Base-by-base conservation (phyloP, 805 yeast species). In the Sungouiozyma intestinalis region DNA sequence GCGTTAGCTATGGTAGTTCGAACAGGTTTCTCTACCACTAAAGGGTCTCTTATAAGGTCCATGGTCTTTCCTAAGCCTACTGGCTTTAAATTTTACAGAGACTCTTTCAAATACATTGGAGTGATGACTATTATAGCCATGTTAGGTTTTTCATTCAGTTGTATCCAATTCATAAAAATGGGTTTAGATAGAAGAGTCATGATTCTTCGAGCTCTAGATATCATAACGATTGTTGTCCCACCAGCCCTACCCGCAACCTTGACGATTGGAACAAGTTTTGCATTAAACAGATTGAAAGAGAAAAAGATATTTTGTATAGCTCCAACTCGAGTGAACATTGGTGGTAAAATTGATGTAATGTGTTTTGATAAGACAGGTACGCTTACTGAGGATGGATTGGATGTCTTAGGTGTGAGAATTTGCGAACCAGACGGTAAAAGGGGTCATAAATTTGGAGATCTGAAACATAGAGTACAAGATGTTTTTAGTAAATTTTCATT, bases 361-460 rank as follows among this genome's bases (percentile, higher is more conserved):
- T 87, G 95, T 54, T 92, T 92, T 62, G 99, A 92, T 65, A 92
- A 92, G 58, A 92, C 99, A 0, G 99, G 99, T 2, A 92, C 99
- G 0, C 67, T 92, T 48, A 92, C 99, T 0, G 97, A 92, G 55
- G 98, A 92, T 58, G 97, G 97, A 0, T 68, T 92, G 32, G 97
- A 90, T 58, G 85, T 92, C 2, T 68, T 87, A 53, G 83, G 85
- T 6, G 70, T 77, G n/a, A 79, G 74, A 43, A 45, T 48, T 20
- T 57, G 48, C 8, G 48, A 51, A 34, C 57, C 62, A 7, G 40
- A 32, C 9, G 38, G 47, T 2, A 49, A 42, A 21, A 46, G 43
- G 15, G 46, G 48, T 3, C 51, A 42, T n/a, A 45, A 46, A 16
- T 60, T 65, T 37, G 55, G 62, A 18, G 51, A 48, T 2, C 40